A percentile compares a stretch with the other conserved stretches of the same genome.
Evolutionary conservation across 202 grass and related monocot genomes (phyloP).

Genomic region (Panicum virgatum): DNA sequence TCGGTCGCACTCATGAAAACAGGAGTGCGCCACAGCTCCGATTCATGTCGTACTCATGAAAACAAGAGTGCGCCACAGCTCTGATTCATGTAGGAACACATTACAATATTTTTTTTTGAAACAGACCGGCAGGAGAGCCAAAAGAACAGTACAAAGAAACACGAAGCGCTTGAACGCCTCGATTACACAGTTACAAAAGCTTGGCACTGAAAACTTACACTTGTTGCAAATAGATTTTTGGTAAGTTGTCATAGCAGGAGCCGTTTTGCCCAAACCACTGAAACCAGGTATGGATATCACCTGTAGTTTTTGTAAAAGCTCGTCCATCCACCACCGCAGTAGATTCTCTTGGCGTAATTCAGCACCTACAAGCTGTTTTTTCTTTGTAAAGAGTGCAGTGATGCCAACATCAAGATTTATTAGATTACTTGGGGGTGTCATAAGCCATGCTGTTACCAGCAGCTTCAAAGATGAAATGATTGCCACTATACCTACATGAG

Average conservation of each 20-base stretch:
- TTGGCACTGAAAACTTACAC: conserved; percentile 29
- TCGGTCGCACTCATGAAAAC: conserved; percentile 36
- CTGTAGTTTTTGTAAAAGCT: not conserved
- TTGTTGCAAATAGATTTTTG: conserved; percentile 16
- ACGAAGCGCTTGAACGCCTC: no score
- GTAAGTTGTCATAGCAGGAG: conserved; percentile 48
- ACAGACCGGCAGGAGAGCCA: no score
- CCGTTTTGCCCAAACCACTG: conserved; percentile 51
- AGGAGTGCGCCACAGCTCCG: conserved; percentile 35
- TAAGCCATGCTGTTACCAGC: conserved; percentile 5
- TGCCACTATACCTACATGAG: conserved; percentile 26
- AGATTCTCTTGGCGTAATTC: conserved; percentile 15
- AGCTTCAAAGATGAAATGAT: conserved; percentile 18
- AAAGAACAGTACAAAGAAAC: no score
- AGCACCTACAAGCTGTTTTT: conserved; percentile 40
- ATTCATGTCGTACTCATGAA: no score
- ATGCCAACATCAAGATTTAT: not conserved
- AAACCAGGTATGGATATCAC: conserved; percentile 40
- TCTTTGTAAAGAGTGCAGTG: conserved; percentile 10
- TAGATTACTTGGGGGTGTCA: not conserved
- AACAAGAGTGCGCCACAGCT: conserved; percentile 39
- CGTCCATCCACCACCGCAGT: conserved; percentile 23
- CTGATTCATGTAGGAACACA: conserved; percentile 53
- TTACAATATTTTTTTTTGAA: no score
- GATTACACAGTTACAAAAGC: conserved; percentile 52